Evolutionary conservation across 805 yeast genomes (phyloP).

Genomic region (Saccharomycopsis sp.): DNA sequence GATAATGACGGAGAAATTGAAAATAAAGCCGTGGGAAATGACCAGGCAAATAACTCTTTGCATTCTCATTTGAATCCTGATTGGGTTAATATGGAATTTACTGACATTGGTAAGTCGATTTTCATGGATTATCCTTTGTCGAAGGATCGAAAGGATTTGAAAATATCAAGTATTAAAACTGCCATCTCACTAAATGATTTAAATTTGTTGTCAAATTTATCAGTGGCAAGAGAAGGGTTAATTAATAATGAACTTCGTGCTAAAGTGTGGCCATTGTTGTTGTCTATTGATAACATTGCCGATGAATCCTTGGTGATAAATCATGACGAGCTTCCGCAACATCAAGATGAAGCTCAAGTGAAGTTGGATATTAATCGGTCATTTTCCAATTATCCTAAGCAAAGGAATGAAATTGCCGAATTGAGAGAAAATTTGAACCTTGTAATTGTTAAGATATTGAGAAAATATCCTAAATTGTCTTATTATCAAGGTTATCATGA

Average conservation of each 20-base stretch:
- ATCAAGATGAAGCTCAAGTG: conserved; percentile 75
- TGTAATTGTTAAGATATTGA: conserved; percentile 38
- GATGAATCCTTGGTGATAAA: background rate
- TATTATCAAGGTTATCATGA: conserved; percentile 96
- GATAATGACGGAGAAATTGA: too few species aligned
- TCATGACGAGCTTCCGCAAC: conserved; percentile 31
- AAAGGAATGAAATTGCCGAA: conserved; percentile 20
- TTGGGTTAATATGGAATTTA: conserved; percentile 47
- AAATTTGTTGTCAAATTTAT: conserved; percentile 28
- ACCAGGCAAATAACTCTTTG: too few species aligned
- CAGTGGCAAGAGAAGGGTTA: conserved; percentile 43
- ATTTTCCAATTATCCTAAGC: conserved; percentile 38
- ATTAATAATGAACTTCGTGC: conserved; percentile 35
- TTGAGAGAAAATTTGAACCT: conserved; percentile 35
- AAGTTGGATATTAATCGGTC: conserved; percentile 71
- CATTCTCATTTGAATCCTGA: too few species aligned
- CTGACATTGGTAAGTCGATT: conserved; percentile 39
- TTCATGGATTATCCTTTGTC: conserved; percentile 38
- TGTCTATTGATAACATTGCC: conserved; percentile 27
- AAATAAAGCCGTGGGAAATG: too few species aligned
- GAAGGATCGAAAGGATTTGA: conserved; percentile 33
- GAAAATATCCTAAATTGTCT: conserved; percentile 52
- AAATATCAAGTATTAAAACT: conserved; percentile 25
- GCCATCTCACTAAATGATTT: conserved; percentile 30
- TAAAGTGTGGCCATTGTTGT: conserved; percentile 45